Evolutionary conservation across 257 asterid species (phyloP).

Genomic region (Solanum ahanhuiri): DNA sequence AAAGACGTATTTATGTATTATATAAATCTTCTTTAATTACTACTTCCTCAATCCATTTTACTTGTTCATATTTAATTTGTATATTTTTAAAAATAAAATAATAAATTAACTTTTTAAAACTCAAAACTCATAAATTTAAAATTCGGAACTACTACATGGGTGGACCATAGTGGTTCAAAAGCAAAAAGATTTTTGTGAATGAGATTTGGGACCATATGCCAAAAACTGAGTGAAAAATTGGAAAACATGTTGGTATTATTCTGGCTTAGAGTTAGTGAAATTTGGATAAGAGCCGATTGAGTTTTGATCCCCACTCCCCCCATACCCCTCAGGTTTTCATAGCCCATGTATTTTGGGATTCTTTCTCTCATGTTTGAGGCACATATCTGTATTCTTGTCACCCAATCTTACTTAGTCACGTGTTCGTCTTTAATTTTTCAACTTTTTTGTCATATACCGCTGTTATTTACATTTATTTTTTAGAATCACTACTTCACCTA

Average conservation of each 20-base stretch:
- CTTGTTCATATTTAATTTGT: no score
- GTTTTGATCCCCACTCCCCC: not conserved
- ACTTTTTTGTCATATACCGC: not conserved
- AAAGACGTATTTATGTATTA: no score
- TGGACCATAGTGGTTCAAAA: not conserved
- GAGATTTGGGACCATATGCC: not conserved
- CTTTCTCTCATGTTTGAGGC: not conserved
- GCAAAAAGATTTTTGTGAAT: not conserved
- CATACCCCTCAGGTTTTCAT: not conserved
- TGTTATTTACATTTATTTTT: not conserved
- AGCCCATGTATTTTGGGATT: not conserved
- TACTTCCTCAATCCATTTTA: no score
- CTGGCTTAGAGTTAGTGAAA: not conserved
- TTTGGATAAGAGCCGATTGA: not conserved
- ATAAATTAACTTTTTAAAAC: not conserved
- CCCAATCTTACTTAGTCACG: not conserved
- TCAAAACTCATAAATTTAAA: not conserved
- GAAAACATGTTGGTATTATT: not conserved
- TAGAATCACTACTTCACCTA: not conserved
- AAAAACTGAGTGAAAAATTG: not conserved
- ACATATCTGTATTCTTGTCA: not conserved
- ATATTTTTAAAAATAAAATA: no score
- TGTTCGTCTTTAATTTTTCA: not conserved
- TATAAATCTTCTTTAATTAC: no score
- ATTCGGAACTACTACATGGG: not conserved